phyloP scores from a whole-genome alignment of 768 basidiomycete species.

The Phylloporus sp. region DNA sequence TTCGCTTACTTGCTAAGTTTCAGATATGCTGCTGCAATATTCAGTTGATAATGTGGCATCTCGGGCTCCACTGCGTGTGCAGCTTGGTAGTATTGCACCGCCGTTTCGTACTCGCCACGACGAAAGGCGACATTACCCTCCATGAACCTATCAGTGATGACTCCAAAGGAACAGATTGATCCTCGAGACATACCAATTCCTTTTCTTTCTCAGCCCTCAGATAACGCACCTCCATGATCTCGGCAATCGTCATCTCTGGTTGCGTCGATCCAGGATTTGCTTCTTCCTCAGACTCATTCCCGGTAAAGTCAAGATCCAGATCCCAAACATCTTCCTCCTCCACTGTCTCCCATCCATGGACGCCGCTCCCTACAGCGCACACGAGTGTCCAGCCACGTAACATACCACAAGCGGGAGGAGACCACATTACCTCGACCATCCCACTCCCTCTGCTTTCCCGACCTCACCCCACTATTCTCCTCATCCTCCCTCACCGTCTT shows the following conservation, averaged over 20 bases:
- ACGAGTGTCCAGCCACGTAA: background rate
- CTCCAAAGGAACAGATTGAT: background rate
- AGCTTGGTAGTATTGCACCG: slow-evolving; percentile 54
- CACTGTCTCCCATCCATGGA: slow-evolving; percentile 70
- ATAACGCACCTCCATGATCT: slow-evolving; percentile 74
- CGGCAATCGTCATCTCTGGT: slow-evolving; percentile 57
- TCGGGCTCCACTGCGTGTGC: slow-evolving; percentile 68
- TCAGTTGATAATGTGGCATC: slow-evolving; percentile 71
- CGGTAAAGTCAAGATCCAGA: slow-evolving; percentile 62
- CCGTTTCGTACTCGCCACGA: slow-evolving; percentile 51
- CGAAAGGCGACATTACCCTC: slow-evolving; percentile 72
- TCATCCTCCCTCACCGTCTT: slow-evolving; percentile 68
- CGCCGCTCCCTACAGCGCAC: slow-evolving; percentile 43
- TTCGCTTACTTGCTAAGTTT: slow-evolving; percentile 62
- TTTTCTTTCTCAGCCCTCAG: slow-evolving; percentile 69
- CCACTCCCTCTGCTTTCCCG: slow-evolving; percentile 73
- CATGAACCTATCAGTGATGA: slow-evolving; percentile 7
- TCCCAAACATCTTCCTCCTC: slow-evolving; percentile 80
- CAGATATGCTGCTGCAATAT: slow-evolving; percentile 70
- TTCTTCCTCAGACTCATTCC: slow-evolving; percentile 48
- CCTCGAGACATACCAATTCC: slow-evolving; percentile 47
- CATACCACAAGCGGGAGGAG: background rate
- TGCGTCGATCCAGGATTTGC: slow-evolving; percentile 34
- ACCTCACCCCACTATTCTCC: slow-evolving; percentile 51
- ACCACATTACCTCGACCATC: slow-evolving; percentile 54